phyloP scores from a whole-genome alignment of 257 asterid genomes.

The Haberlea rhodopensis region DNA sequence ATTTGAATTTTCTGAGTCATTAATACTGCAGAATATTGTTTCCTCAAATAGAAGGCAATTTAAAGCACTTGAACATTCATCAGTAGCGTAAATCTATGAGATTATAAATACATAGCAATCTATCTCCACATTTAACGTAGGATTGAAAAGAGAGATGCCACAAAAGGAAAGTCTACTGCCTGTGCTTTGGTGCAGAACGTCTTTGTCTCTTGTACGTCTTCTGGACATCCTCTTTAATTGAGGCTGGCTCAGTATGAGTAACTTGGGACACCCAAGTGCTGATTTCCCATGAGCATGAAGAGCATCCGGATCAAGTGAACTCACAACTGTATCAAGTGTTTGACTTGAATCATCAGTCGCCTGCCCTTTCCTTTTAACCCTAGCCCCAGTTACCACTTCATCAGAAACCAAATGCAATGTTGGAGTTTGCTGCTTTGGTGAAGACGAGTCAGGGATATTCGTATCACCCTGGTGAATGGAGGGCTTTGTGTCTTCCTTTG shows the following conservation, averaged over 20 bases:
- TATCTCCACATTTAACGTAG: slow-evolving; percentile 4
- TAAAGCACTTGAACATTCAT: neutral
- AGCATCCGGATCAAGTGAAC: slow-evolving; percentile 23
- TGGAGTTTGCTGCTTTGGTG: slow-evolving; percentile 24
- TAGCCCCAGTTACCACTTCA: slow-evolving; percentile 26
- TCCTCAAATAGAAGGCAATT: neutral
- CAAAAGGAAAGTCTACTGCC: slow-evolving; percentile 3
- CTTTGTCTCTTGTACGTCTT: slow-evolving; percentile 48
- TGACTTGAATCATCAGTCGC: slow-evolving; percentile 22
- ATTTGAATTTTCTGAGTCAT: neutral
- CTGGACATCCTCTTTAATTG: slow-evolving; percentile 36
- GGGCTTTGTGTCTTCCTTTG: slow-evolving; percentile 21
- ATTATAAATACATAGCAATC: slow-evolving; percentile 12
- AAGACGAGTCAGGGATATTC: slow-evolving; percentile 17
- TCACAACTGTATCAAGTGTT: slow-evolving; percentile 15
- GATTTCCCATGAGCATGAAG: slow-evolving; percentile 20
- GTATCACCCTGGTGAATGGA: slow-evolving; percentile 23
- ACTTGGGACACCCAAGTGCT: slow-evolving; percentile 27
- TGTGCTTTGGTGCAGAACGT: slow-evolving; percentile 31
- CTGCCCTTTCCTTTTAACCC: slow-evolving; percentile 35
- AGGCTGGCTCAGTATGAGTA: slow-evolving; percentile 16
- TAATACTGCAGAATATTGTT: neutral
- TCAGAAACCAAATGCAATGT: slow-evolving; percentile 23
- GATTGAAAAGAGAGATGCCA: neutral
- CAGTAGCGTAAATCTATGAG: neutral